A percentile compares a stretch with the other conserved stretches of the same genome.
Conservation (phyloP, 768 basidiomycete genomes). For the Suillus fuscotomentosus region DNA sequence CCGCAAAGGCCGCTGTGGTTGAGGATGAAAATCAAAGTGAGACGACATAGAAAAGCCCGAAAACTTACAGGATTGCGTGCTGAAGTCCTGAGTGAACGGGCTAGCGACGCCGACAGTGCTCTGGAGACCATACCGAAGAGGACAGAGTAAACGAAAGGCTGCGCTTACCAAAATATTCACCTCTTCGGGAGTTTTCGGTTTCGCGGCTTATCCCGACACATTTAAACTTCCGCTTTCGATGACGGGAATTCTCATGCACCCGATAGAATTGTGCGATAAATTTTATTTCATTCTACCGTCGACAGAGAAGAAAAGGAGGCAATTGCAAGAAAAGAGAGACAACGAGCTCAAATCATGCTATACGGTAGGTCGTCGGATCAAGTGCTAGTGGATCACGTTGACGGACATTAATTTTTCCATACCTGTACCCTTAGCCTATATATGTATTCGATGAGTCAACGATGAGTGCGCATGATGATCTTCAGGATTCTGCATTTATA, state of each 20-base stretch:
- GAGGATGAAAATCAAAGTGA: constrained; percentile 4
- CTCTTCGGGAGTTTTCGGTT: constrained; percentile 31
- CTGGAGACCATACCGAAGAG: constrained; percentile 43
- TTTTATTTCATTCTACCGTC: too few relatives aligned
- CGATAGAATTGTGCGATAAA: too few relatives aligned
- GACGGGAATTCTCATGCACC: background rate
- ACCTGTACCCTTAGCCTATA: too few relatives aligned
- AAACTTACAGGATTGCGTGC: constrained; percentile 37
- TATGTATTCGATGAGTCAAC: background rate
- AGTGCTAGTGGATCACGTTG: too few relatives aligned
- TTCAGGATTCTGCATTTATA: background rate
- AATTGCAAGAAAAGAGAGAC: too few relatives aligned
- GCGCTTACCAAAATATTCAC: constrained; percentile 16
- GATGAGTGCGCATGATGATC: background rate
- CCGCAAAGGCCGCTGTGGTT: constrained; percentile 51
- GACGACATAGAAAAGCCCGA: background rate
- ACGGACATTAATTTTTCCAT: too few relatives aligned
- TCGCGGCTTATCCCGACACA: constrained; percentile 19
- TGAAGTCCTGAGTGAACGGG: constrained; percentile 38
- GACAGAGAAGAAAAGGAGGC: too few relatives aligned
- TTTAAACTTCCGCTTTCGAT: constrained; percentile 23
- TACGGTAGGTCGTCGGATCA: too few relatives aligned
- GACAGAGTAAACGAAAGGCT: constrained; percentile 12
- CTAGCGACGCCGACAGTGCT: constrained; percentile 43
- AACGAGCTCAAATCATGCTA: too few relatives aligned